Evolutionary conservation across 2,329 filamentous ascomycete species (phyloP), one percentile per base, ranked within the genome.

Genomic region (Colletotrichum karsti): DNA sequence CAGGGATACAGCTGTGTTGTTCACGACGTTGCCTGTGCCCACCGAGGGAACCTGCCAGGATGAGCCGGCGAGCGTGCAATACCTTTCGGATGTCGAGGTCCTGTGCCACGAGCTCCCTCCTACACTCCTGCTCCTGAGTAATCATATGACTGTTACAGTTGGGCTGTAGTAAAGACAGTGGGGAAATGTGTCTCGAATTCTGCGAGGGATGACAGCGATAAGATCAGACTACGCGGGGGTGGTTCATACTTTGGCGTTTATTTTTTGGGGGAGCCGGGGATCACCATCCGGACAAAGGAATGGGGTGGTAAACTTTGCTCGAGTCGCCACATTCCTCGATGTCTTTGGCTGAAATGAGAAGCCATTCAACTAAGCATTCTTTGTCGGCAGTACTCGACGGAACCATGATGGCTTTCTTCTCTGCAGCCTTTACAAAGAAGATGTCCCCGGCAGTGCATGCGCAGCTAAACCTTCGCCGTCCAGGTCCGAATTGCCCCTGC

Each of bases 61-160:
- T 69, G 92, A 93, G 77, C 82, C 83, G 42, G 89, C 92, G 18
- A 93, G 92, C 73, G 81, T 93, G 64, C 87, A 87, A 69, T 97
- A 96, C 77, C 82, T 97, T 53, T 91, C 88, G 55, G 92, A 94
- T 78, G 83, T 95, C 67, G 92, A 96, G 77, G 88, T 96, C 2
- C 80, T 97, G 65, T 95, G 92, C 77, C 88, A 91, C 73, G 91
- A 88, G 10, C 81, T 95, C 69, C 93, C 93, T 28, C 93, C 94
- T 1, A 89, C 90, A 50, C 77, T 97, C 73, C 82, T 97, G 77
- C 92, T 97, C 41, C 87, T 97, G 79, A 94, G 92, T 78, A 97
- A 97, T 79, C 94, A 91, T 74, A 94, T 97, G 92, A 97, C 93
- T 15, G 93, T 97, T 51, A 97, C 92, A 7, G 92, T 92, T 74